Evolutionary conservation across 164 flowering plant species (phyloP).

Genomic region (Sextonia rubra): DNA sequence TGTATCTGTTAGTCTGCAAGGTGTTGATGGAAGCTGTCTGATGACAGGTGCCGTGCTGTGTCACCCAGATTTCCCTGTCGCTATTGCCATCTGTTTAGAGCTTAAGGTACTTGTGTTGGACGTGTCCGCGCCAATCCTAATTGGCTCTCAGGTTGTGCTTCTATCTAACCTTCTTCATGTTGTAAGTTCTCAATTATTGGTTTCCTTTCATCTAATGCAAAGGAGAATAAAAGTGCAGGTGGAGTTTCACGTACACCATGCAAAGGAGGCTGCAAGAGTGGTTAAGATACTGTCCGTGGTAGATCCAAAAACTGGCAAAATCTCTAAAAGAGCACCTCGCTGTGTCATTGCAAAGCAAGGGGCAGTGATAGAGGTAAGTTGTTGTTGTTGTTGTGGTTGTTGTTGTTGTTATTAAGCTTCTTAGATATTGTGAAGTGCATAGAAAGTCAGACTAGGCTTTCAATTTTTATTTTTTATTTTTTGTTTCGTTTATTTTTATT

Average conservation of each 20-base stretch:
- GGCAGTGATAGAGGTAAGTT: slow-evolving; percentile 75
- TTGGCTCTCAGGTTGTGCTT: slow-evolving; percentile 71
- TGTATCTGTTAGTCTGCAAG: slow-evolving; percentile 67
- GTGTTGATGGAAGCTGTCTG: slow-evolving; percentile 57
- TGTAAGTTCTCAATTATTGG: background rate
- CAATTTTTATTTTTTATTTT: too few species aligned
- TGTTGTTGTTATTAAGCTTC: background rate
- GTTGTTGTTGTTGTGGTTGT: background rate
- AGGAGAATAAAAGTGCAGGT: slow-evolving; percentile 37
- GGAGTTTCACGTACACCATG: slow-evolving; percentile 87
- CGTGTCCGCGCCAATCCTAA: slow-evolving; percentile 53
- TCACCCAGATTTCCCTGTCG: slow-evolving; percentile 88
- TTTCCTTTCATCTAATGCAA: background rate
- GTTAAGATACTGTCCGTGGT: slow-evolving; percentile 59
- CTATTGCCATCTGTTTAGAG: slow-evolving; percentile 65
- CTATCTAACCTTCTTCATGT: background rate
- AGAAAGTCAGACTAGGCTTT: background rate
- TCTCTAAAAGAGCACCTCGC: slow-evolving; percentile 69
- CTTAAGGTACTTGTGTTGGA: slow-evolving; percentile 81
- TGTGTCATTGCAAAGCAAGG: slow-evolving; percentile 74
- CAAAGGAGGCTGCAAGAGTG: slow-evolving; percentile 80
- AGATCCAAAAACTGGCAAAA: slow-evolving; percentile 82
- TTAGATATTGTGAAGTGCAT: background rate
- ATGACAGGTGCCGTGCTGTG: slow-evolving; percentile 86
- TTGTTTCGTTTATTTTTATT: too few species aligned